A percentile compares a stretch with the other conserved stretches of the same genome.
Conservation (phyloP, 2,329 filamentous ascomycete species). For the Venturia carpophila region DNA sequence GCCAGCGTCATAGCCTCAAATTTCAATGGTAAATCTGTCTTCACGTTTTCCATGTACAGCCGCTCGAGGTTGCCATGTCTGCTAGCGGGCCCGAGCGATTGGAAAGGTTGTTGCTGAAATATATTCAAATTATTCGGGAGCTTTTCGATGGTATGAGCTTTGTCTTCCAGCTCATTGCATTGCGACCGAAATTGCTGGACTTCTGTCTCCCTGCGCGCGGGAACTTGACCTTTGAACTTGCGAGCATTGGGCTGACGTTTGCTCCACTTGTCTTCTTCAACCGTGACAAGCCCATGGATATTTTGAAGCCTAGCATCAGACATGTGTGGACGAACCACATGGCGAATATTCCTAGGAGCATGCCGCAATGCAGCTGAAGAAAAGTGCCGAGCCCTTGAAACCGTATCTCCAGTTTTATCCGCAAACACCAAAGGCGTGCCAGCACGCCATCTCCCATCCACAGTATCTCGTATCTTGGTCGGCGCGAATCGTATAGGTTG, state of each 20-base stretch:
- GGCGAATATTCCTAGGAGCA: neutral
- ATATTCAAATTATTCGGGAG: neutral
- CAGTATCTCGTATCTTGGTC: neutral
- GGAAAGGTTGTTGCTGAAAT: neutral
- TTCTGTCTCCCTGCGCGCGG: neutral
- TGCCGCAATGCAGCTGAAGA: neutral
- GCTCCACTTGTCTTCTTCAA: neutral
- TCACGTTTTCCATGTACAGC: neutral
- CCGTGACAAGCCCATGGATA: neutral
- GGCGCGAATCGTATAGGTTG: slow-evolving; percentile 3
- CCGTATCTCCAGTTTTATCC: neutral
- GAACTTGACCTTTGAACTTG: neutral
- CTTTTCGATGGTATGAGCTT: neutral
- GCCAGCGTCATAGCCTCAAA: neutral
- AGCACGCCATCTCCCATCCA: neutral
- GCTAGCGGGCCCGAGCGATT: neutral
- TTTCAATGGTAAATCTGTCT: neutral
- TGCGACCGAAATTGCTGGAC: neutral
- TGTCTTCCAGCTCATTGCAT: neutral
- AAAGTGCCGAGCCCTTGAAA: neutral
- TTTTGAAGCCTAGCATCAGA: neutral
- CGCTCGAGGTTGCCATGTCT: neutral
- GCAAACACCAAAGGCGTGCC: neutral
- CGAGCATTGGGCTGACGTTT: neutral
- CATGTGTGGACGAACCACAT: neutral